Conservation (phyloP, 164 flowering plant species). For the Annona cherimola region DNA sequence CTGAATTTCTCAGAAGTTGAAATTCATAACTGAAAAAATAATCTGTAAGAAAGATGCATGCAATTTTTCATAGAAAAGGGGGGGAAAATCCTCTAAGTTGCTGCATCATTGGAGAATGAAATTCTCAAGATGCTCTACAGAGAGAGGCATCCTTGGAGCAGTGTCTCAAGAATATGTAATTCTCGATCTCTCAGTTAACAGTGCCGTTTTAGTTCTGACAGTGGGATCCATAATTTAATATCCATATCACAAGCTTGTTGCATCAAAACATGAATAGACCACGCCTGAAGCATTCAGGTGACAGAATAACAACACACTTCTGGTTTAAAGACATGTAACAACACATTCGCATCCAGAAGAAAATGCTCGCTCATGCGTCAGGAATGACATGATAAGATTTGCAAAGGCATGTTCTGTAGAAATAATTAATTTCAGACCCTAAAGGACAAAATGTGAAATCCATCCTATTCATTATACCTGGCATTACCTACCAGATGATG, state of each 20-base stretch:
- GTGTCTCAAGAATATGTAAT: background rate
- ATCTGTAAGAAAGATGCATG: background rate
- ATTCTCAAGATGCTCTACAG: too few relatives aligned
- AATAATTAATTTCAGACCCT: too few relatives aligned
- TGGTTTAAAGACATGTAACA: background rate
- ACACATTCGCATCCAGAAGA: background rate
- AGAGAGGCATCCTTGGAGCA: too few relatives aligned
- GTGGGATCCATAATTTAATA: background rate
- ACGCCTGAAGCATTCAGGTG: background rate
- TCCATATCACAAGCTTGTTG: background rate
- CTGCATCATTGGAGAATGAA: too few relatives aligned
- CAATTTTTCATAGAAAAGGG: background rate
- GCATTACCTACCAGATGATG: too few relatives aligned
- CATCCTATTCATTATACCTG: too few relatives aligned
- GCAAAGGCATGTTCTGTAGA: too few relatives aligned
- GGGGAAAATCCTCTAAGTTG: background rate
- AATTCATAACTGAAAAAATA: background rate
- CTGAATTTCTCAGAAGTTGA: background rate
- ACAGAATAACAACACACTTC: background rate
- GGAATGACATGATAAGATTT: too few relatives aligned
- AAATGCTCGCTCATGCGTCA: too few relatives aligned
- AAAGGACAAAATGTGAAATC: too few relatives aligned
- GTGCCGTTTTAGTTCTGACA: background rate
- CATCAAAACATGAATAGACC: background rate
- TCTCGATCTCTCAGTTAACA: background rate